These are phyloP conservation scores for Coemansia nantahalensis DNA, from an alignment of 192 early-diverging fungal genomes.

Conservation along the genomic window DNA sequence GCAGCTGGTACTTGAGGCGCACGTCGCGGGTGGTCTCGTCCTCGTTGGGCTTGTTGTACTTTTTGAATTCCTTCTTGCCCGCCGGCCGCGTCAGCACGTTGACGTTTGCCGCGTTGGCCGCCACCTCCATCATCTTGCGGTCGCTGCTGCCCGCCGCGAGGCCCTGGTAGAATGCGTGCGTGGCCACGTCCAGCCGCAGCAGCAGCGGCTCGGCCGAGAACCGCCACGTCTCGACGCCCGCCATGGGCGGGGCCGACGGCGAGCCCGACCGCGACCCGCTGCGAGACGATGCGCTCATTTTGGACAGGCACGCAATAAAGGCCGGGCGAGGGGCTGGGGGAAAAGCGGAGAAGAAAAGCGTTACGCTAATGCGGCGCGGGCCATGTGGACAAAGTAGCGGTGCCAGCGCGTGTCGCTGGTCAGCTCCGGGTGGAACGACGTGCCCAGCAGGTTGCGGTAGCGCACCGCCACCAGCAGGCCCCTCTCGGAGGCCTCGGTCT, in stretches of 20 bases:
- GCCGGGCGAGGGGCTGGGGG: neutral
- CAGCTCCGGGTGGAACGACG: conserved; percentile 96
- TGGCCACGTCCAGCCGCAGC: conserved; percentile 40
- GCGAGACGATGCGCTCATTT: too few relatives aligned
- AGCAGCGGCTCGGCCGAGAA: conserved; percentile 39
- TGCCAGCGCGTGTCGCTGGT: conserved; percentile 89
- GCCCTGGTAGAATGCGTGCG: conserved; percentile 18
- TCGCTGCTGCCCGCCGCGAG: conserved; percentile 8
- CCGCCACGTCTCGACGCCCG: conserved; percentile 3
- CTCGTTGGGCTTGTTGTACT: conserved; percentile 18
- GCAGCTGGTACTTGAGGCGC: conserved; percentile 25
- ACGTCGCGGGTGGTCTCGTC: conserved; percentile 22
- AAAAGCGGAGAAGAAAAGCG: too few relatives aligned
- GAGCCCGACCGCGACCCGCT: too few relatives aligned
- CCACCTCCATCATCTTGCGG: conserved; percentile 28
- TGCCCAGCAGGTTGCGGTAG: conserved; percentile 83
- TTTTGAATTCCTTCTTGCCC: conserved; percentile 33
- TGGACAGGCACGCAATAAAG: too few relatives aligned
- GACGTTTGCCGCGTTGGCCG: conserved; percentile 24
- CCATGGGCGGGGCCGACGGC: too few relatives aligned
- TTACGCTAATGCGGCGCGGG: too few relatives aligned
- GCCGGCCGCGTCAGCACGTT: conserved; percentile 18
- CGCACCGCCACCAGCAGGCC: conserved; percentile 84
- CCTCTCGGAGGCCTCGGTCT: conserved; percentile 53
- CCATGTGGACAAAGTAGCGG: conserved; percentile 70